These are phyloP conservation scores for Passiflora organensis DNA, from an alignment of 345 rosid species.

Conservation along the genomic window DNA sequence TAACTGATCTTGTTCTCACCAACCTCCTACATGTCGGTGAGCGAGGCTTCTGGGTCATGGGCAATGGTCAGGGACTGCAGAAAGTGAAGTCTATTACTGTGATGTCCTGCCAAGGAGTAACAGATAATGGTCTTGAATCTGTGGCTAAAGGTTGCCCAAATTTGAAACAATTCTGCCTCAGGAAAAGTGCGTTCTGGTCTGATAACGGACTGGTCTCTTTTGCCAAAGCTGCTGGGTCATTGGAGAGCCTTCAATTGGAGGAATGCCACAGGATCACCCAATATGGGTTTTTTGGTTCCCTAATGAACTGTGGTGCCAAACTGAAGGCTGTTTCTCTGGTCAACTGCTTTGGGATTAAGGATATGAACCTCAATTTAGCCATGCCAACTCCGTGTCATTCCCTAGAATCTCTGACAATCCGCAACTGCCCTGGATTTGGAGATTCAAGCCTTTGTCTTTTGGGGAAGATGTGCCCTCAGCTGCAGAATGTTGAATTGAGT, in stretches of 20 bases:
- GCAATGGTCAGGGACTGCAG: slow-evolving; percentile 76
- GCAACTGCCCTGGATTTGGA: slow-evolving; percentile 88
- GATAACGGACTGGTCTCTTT: slow-evolving; percentile 79
- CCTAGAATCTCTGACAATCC: slow-evolving; percentile 51
- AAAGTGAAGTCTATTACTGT: slow-evolving; percentile 60
- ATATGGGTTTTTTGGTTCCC: slow-evolving; percentile 71
- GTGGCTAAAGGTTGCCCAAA: slow-evolving; percentile 83
- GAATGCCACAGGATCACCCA: slow-evolving; percentile 97
- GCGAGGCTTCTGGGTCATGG: slow-evolving; percentile 98
- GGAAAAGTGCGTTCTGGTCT: slow-evolving; percentile 52
- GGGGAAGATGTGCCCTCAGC: slow-evolving; percentile 69
- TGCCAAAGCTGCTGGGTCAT: slow-evolving; percentile 49
- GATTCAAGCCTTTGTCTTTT: slow-evolving; percentile 55
- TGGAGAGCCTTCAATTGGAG: slow-evolving; percentile 79
- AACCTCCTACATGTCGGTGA: slow-evolving; percentile 57
- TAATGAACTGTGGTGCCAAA: slow-evolving; percentile 59
- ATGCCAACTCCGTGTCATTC: slow-evolving; percentile 41
- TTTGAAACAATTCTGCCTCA: slow-evolving; percentile 49
- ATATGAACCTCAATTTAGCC: slow-evolving; percentile 37
- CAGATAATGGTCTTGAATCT: slow-evolving; percentile 70
- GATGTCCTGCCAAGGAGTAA: slow-evolving; percentile 62
- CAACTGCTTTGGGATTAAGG: slow-evolving; percentile 71
- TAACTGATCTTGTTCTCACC: slow-evolving; percentile 62
- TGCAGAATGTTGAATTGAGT: slow-evolving; percentile 57
- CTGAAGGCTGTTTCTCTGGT: slow-evolving; percentile 61